Percentiles rank a stretch among this genome's conserved stretches.
Conservation (phyloP, 257 asterid genomes). For the Scutellaria barbata region DNA sequence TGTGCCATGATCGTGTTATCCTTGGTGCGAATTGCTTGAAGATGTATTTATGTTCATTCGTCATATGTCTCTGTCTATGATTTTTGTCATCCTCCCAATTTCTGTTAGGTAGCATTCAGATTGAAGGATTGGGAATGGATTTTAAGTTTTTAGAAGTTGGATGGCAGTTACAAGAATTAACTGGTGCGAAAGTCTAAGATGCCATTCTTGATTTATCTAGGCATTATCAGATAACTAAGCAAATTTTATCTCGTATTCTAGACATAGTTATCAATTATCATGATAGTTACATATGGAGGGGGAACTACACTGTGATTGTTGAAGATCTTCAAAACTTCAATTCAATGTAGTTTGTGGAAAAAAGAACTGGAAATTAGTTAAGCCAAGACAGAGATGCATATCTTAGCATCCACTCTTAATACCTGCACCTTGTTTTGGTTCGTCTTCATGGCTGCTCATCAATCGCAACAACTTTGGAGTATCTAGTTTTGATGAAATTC, state of each 20-base stretch:
- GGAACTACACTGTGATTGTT: background rate
- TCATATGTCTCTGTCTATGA: background rate
- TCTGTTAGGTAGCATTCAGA: too few relatives aligned
- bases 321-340: background rate
- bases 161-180: conserved; percentile 15
- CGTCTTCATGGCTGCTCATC: too few relatives aligned
- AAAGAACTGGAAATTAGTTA: too few relatives aligned
- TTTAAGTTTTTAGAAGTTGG: background rate
- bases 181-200: background rate
- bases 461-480: background rate
- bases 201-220: background rate
- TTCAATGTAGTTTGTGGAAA: too few relatives aligned
- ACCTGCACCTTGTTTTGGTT: background rate
- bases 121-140: too few relatives aligned
- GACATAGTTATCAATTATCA: background rate
- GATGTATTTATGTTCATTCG: background rate
- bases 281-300: background rate
- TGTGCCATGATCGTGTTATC: background rate
- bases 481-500: background rate
- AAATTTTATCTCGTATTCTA: background rate
- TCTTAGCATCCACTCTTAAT: background rate
- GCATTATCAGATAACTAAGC: background rate
- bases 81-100: background rate
- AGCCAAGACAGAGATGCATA: background rate
- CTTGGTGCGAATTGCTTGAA: conserved; percentile 4